Percentiles rank a stretch among this genome's conserved stretches.
phyloP scores from a whole-genome alignment of 495 filamentous ascomycete species.

The Neurospora intermedia region DNA sequence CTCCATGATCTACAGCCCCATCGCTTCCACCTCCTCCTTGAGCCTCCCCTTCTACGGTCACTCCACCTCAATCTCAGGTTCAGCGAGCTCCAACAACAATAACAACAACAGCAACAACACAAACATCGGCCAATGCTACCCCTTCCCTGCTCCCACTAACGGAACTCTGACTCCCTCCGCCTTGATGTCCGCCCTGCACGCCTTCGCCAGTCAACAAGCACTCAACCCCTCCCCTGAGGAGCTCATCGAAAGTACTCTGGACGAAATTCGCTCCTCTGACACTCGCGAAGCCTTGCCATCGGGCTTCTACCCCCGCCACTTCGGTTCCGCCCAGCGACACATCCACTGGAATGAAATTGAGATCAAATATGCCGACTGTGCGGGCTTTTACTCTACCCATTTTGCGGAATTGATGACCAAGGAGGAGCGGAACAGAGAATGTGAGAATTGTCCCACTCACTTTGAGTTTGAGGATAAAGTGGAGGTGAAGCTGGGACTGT shows the following conservation, averaged over 20 bases:
- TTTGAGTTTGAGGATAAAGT: neutral
- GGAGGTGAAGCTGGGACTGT: neutral
- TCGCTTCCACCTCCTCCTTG: neutral
- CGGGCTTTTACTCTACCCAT: neutral
- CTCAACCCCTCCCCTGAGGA: neutral
- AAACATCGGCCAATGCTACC: neutral
- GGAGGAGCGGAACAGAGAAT: neutral
- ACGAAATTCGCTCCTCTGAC: neutral
- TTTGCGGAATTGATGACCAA: too few relatives aligned
- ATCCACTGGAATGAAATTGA: neutral
- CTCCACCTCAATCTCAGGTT: neutral
- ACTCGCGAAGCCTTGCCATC: neutral
- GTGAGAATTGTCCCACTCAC: neutral
- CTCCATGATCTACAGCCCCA: neutral
- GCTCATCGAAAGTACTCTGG: fast-evolving
- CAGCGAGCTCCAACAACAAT: neutral
- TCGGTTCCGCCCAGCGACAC: neutral
- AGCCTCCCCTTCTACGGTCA: neutral
- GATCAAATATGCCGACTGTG: neutral
- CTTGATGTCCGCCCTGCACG: neutral
- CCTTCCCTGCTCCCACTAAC: neutral
- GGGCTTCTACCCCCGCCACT: neutral
- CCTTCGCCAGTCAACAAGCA: neutral
- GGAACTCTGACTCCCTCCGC: neutral
- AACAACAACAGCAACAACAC: neutral